These are phyloP conservation scores for Torrubiellomyces zombiae DNA, from an alignment of 2,329 filamentous ascomycete species.

Conservation along the genomic window DNA sequence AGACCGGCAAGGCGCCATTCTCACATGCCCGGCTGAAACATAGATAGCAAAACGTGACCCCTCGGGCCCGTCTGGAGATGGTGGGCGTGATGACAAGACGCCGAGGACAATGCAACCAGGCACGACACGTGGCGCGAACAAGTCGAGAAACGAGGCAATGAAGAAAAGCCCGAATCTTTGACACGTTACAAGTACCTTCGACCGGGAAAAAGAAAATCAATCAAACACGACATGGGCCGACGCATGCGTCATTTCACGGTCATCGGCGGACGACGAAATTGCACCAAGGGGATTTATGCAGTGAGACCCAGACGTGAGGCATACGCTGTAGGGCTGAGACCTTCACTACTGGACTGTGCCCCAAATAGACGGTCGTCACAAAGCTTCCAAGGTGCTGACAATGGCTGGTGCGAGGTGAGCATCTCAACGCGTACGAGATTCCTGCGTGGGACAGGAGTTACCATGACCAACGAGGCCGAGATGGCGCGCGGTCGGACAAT, in stretches of 20 bases:
- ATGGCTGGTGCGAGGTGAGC: slow-evolving; percentile 5
- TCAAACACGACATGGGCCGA: too few species aligned
- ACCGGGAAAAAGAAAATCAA: too few species aligned
- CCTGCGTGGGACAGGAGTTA: slow-evolving; percentile 4
- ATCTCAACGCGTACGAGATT: slow-evolving; percentile 2
- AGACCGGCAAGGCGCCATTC: too few species aligned
- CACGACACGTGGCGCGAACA: slow-evolving; percentile 1
- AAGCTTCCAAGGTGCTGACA: slow-evolving; percentile 2
- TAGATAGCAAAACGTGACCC: too few species aligned
- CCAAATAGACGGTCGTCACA: slow-evolving; percentile 1
- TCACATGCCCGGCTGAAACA: too few species aligned
- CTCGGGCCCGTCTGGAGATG: too few species aligned
- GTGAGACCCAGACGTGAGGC: slow-evolving; percentile 6
- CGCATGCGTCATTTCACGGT: too few species aligned
- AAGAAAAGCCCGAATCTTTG: not conserved
- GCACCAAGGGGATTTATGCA: slow-evolving; percentile 4
- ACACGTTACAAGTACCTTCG: not conserved
- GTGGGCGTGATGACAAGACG: too few species aligned
- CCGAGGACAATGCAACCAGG: too few species aligned
- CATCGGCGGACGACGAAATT: slow-evolving; percentile 2
- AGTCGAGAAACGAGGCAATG: not conserved
- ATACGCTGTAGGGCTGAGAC: slow-evolving; percentile 6
- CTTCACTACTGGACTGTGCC: slow-evolving; percentile 2
- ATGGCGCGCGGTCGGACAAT: too few species aligned
- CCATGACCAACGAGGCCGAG: slow-evolving; percentile 1